Percentiles rank a stretch among this genome's conserved stretches.
These are phyloP conservation scores for Millerozyma miso DNA, from an alignment of 805 yeast genomes.

Conservation along the genomic window DNA sequence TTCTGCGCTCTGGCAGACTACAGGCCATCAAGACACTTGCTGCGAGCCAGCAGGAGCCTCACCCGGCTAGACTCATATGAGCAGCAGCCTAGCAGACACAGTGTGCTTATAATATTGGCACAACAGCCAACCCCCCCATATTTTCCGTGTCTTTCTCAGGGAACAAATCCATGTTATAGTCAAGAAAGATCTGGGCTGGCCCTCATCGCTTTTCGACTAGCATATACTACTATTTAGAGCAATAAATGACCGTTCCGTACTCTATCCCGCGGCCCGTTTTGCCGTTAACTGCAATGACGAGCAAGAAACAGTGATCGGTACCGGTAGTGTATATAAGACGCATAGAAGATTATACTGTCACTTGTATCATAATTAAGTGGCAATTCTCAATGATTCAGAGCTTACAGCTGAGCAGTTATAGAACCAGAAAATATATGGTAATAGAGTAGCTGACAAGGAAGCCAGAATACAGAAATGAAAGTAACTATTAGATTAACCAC, in stretches of 20 bases:
- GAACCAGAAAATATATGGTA: background rate
- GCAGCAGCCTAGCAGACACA: too few species aligned
- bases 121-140: too few species aligned
- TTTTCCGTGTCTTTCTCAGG: too few species aligned
- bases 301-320: too few species aligned
- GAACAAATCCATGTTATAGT: too few species aligned
- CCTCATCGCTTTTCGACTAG: background rate
- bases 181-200: background rate
- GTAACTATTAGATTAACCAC: constrained; percentile 46
- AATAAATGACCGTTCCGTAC: background rate
- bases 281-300: too few species aligned
- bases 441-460: background rate
- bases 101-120: too few species aligned
- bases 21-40: background rate
- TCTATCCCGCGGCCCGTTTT: too few species aligned
- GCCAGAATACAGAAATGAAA: constrained; percentile 33
- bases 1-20: background rate
- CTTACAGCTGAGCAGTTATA: background rate
- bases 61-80: too few species aligned
- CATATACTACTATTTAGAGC: background rate
- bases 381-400: background rate
- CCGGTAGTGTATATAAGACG: background rate
- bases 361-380: background rate
- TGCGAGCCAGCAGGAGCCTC: background rate
- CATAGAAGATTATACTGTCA: background rate